A percentile compares a stretch with the other conserved stretches of the same genome.
Evolutionary conservation across 495 filamentous ascomycete genomes (phyloP).

Genomic region (Talaromyces adpressus): DNA sequence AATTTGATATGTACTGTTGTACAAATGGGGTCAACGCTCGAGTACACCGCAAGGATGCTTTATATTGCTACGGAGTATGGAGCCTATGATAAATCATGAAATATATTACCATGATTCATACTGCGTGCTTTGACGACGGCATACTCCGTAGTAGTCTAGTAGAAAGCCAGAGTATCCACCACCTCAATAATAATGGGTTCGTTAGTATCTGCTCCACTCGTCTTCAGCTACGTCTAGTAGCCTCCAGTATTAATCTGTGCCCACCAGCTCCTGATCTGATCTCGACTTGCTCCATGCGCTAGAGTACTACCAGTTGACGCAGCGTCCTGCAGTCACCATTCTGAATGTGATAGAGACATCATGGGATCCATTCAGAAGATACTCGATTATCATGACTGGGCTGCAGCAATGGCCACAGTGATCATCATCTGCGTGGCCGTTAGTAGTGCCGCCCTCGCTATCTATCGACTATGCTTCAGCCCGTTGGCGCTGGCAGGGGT

Average conservation of each 20-base stretch:
- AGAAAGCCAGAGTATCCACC: neutral
- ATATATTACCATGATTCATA: neutral
- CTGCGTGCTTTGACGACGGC: neutral
- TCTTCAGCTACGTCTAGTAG: neutral
- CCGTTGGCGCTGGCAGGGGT: constrained; percentile 35
- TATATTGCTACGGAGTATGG: too few species aligned
- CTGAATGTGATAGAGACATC: neutral
- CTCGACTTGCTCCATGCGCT: neutral
- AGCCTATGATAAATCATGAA: too few species aligned
- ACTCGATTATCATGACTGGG: neutral
- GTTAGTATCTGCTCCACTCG: neutral
- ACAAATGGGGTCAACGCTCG: neutral
- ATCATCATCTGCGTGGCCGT: neutral
- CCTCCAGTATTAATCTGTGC: neutral
- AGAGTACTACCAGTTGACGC: neutral
- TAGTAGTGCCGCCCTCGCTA: constrained; percentile 3
- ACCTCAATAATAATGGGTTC: neutral
- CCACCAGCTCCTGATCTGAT: neutral
- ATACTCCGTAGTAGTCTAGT: too few species aligned
- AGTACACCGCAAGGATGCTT: neutral
- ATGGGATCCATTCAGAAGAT: neutral
- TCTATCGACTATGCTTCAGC: constrained; percentile 34
- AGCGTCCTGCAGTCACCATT: neutral
- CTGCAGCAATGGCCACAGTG: neutral
- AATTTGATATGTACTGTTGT: neutral